Evolutionary conservation across 495 filamentous ascomycete genomes (phyloP).

Genomic region (Lasiosphaeria hispida): DNA sequence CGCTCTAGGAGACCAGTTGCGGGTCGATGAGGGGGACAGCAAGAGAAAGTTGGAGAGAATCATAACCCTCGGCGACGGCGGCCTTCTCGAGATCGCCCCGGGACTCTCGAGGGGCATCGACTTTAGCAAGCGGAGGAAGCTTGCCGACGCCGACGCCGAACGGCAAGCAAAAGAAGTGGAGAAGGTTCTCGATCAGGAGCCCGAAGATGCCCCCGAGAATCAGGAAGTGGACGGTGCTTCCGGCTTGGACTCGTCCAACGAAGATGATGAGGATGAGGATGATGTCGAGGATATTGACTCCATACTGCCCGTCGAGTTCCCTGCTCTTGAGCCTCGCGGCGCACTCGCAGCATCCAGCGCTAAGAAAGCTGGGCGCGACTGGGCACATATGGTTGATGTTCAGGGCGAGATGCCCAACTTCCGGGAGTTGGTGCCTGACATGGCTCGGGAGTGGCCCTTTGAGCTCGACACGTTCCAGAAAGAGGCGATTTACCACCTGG

Average conservation of each 20-base stretch:
- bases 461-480: slow-evolving; percentile 98
- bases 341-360: slow-evolving; percentile 68
- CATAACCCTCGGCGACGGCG: slow-evolving; percentile 78
- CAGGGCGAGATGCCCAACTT: slow-evolving; percentile 91
- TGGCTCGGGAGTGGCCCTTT: slow-evolving; percentile 95
- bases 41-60: slow-evolving; percentile 67
- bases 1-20: slow-evolving; percentile 65
- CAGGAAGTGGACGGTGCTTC: slow-evolving; percentile 35
- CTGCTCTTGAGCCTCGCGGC: slow-evolving; percentile 81
- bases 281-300: slow-evolving; percentile 82
- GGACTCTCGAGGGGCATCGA: slow-evolving; percentile 78
- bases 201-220: slow-evolving; percentile 49
- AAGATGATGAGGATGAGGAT: slow-evolving; percentile 45
- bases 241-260: slow-evolving; percentile 31
- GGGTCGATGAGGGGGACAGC: slow-evolving; percentile 30
- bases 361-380: slow-evolving; percentile 76
- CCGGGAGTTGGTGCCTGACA: slow-evolving; percentile 85
- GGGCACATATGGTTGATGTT: slow-evolving; percentile 97
- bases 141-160: slow-evolving; percentile 44
- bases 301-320: slow-evolving; percentile 89
- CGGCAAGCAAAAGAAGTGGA: slow-evolving; percentile 70
- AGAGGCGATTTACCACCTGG: slow-evolving; percentile 95
- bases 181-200: slow-evolving; percentile 67
- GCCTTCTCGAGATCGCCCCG: slow-evolving; percentile 77
- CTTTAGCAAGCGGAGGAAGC: slow-evolving; percentile 61